phyloP scores from a whole-genome alignment of 1,284 basidiomycete genomes.

The Cutaneotrichosporon dermatis region DNA sequence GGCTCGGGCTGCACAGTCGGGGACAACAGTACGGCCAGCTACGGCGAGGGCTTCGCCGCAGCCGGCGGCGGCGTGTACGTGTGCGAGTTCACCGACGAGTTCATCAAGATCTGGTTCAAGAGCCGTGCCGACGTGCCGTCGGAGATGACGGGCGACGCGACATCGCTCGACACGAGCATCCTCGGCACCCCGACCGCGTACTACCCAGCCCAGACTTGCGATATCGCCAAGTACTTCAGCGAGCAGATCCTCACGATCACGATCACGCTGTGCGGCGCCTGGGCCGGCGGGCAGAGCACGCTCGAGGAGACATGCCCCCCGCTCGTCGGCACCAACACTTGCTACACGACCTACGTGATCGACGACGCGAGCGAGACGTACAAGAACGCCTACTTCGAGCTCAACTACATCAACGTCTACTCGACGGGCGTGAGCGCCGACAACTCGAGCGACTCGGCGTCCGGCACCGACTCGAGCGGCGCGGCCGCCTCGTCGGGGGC shows the following conservation, averaged over 20 bases:
- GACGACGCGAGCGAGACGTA: constrained; percentile 55
- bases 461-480: not conserved
- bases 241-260: constrained; percentile 67
- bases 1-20: constrained; percentile 63
- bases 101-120: constrained; percentile 69
- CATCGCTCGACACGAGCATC: constrained; percentile 58
- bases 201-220: constrained; percentile 61
- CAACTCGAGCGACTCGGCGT: no score
- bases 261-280: constrained; percentile 65
- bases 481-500: no score
- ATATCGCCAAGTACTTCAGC: constrained; percentile 59
- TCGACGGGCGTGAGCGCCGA: constrained; percentile 7
- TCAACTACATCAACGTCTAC: constrained; percentile 57
- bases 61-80: constrained; percentile 67
- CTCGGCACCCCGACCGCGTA: constrained; percentile 66
- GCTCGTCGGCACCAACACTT: constrained; percentile 31
- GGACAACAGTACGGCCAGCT: constrained; percentile 56
- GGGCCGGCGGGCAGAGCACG: constrained; percentile 55
- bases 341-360: constrained; percentile 69
- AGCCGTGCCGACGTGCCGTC: constrained; percentile 59
- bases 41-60: constrained; percentile 61
- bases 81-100: constrained; percentile 59
- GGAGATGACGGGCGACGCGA: constrained; percentile 54
- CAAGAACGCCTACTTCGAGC: constrained; percentile 70
- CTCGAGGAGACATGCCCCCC: constrained; percentile 61